phyloP scores from a whole-genome alignment of 805 yeast genomes.

The Saccharomyces kudriavzevii region DNA sequence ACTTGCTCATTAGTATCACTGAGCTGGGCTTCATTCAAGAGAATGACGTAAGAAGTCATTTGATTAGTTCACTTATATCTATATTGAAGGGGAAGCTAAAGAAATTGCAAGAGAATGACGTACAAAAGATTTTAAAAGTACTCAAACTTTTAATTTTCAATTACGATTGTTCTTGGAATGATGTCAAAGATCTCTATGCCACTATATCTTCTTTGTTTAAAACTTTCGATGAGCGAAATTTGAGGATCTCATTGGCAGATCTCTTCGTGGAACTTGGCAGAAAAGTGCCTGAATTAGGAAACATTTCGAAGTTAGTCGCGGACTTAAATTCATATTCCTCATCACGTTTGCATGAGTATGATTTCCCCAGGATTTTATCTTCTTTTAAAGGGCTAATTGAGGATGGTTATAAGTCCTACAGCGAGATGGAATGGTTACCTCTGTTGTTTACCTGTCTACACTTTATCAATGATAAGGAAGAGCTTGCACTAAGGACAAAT shows the following conservation, averaged over 20 bases:
- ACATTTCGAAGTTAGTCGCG: conserved; percentile 44
- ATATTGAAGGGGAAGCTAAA: conserved; percentile 52
- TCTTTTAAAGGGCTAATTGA: conserved; percentile 66
- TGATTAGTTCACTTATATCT: conserved; percentile 49
- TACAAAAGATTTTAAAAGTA: conserved; percentile 49
- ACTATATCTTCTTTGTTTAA: conserved; percentile 52
- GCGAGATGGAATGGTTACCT: conserved; percentile 69
- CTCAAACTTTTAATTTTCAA: conserved; percentile 47
- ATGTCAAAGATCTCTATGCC: conserved; percentile 41
- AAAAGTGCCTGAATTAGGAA: conserved; percentile 36
- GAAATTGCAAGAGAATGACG: conserved; percentile 45
- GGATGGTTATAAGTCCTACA: conserved; percentile 34
- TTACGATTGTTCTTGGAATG: conserved; percentile 45
- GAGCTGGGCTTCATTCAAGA: conserved; percentile 52
- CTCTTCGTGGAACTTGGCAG: conserved; percentile 54
- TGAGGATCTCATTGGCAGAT: conserved; percentile 52
- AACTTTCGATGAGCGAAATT: conserved; percentile 47
- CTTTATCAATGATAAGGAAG: conserved; percentile 69
- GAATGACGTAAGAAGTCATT: conserved; percentile 41
- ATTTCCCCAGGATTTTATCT: conserved; percentile 64
- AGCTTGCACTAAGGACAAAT: conserved; percentile 70
- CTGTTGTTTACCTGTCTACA: conserved; percentile 58
- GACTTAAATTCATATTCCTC: conserved; percentile 65
- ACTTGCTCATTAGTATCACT: conserved; percentile 43
- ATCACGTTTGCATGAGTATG: conserved; percentile 61